Evolutionary conservation across 257 asterid genomes (phyloP).

Genomic region (Solanum pinnatisectum): DNA sequence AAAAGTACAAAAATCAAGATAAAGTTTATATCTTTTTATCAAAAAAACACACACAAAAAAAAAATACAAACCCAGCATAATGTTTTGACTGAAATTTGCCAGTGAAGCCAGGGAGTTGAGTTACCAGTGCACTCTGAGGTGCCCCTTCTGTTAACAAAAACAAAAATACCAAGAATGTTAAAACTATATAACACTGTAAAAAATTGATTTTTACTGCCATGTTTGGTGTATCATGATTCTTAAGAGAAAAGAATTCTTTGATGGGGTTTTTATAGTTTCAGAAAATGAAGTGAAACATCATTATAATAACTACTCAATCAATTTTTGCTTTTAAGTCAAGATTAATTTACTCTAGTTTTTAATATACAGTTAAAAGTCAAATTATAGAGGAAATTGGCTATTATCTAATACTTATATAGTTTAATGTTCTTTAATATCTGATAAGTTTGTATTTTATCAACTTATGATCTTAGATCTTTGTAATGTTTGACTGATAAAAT

Average conservation of each 20-base stretch:
- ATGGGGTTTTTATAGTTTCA: not conserved
- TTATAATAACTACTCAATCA: not conserved
- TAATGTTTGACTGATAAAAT: not conserved
- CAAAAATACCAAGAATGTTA: not conserved
- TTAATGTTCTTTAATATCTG: not conserved
- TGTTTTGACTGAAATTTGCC: constrained; percentile 79
- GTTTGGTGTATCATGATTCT: not conserved
- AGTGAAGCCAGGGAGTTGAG: constrained; percentile 60
- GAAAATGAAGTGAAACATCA: not conserved
- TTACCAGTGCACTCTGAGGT: constrained; percentile 52
- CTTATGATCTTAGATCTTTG: not conserved
- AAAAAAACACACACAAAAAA: not conserved
- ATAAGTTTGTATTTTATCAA: not conserved
- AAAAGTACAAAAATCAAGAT: not conserved
- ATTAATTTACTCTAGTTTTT: not conserved
- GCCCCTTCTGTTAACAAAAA: constrained; percentile 30
- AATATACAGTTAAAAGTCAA: not conserved
- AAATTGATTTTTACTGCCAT: not conserved
- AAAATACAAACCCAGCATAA: constrained; percentile 56
- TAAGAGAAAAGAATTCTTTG: not conserved
- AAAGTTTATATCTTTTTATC: not conserved
- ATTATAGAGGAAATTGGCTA: not conserved
- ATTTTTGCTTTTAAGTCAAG: not conserved
- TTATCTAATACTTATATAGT: not conserved
- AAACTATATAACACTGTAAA: not conserved